These are phyloP conservation scores for Decorospora gaudefroyi DNA, from an alignment of 2,329 filamentous ascomycete species.

Conservation along the genomic window DNA sequence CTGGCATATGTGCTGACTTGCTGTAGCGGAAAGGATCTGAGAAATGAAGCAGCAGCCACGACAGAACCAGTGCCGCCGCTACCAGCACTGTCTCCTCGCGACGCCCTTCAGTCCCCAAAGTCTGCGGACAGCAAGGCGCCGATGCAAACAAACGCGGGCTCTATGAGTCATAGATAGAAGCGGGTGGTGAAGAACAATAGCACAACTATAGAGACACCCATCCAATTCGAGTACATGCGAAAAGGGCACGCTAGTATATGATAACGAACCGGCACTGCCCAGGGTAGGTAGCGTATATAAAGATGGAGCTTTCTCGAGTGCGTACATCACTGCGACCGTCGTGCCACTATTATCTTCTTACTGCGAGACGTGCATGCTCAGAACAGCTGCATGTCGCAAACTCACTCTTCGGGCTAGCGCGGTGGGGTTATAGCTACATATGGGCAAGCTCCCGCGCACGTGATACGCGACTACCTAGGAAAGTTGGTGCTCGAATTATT, in stretches of 20 bases:
- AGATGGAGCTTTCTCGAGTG: too few species aligned
- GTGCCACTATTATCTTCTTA: neutral
- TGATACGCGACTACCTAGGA: slow-evolving; percentile 24
- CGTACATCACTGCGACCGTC: too few species aligned
- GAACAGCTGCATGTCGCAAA: slow-evolving; percentile 28
- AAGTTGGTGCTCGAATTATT: slow-evolving; percentile 21
- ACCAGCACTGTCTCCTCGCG: slow-evolving; percentile 29
- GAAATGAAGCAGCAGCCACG: slow-evolving; percentile 19
- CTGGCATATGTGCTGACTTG: slow-evolving; percentile 14
- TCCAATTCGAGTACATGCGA: too few species aligned
- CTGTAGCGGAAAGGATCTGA: slow-evolving; percentile 35
- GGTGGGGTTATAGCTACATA: too few species aligned
- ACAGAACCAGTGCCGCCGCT: slow-evolving; percentile 29
- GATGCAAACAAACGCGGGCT: neutral
- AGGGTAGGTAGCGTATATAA: too few species aligned
- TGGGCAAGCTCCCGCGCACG: slow-evolving; percentile 15
- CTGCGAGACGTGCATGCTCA: too few species aligned
- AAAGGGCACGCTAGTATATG: too few species aligned
- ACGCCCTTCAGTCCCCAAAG: slow-evolving; percentile 18
- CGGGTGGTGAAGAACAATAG: too few species aligned
- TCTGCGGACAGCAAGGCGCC: slow-evolving; percentile 25
- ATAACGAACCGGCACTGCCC: too few species aligned
- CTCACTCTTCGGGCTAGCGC: slow-evolving; percentile 27
- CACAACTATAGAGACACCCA: too few species aligned
- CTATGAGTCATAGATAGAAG: too few species aligned